A percentile compares a stretch with the other conserved stretches of the same genome.
Evolutionary conservation across 495 filamentous ascomycete genomes (phyloP).

Genomic region (Aspergillus cavernicola): DNA sequence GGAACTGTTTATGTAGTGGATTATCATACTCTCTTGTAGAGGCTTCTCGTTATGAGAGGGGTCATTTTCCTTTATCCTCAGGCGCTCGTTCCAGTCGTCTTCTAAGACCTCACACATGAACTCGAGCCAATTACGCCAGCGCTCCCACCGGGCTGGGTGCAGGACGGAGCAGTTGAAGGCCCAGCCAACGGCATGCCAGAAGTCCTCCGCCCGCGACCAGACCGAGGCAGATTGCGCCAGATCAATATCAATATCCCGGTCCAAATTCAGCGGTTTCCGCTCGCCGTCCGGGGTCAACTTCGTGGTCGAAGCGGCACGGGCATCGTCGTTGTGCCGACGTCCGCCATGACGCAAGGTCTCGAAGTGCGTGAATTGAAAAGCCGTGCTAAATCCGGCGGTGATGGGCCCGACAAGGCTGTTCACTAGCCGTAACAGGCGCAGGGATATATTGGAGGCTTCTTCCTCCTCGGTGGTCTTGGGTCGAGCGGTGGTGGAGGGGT

Average conservation of each 20-base stretch:
- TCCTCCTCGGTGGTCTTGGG: slow-evolving; percentile 49
- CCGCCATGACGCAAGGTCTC: slow-evolving; percentile 33
- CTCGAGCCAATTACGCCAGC: slow-evolving; percentile 79
- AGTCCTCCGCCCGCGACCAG: slow-evolving; percentile 71
- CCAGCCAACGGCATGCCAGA: slow-evolving; percentile 91
- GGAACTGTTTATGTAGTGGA: slow-evolving; percentile 46
- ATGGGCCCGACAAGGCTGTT: slow-evolving; percentile 49
- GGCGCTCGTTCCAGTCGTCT: slow-evolving; percentile 65
- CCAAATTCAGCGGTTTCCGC: slow-evolving; percentile 42
- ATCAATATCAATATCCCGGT: slow-evolving; percentile 15
- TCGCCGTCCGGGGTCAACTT: slow-evolving; percentile 22
- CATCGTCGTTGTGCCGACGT: slow-evolving; percentile 23
- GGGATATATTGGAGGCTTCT: slow-evolving; percentile 50
- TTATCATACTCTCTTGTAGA: slow-evolving; percentile 51
- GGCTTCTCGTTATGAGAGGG: slow-evolving; percentile 12
- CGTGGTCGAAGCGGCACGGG: neutral
- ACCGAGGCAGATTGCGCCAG: slow-evolving; percentile 63
- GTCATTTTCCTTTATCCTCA: slow-evolving; percentile 24
- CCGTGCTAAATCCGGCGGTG: slow-evolving; percentile 43
- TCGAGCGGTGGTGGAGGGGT: slow-evolving; percentile 65
- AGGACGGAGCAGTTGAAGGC: slow-evolving; percentile 83
- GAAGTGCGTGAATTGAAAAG: slow-evolving; percentile 51
- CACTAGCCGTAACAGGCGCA: slow-evolving; percentile 56
- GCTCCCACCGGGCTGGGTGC: slow-evolving; percentile 68
- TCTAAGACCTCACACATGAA: slow-evolving; percentile 76